phyloP scores from a whole-genome alignment of 2,329 filamentous ascomycete species.

The Aspergillus ustus region DNA sequence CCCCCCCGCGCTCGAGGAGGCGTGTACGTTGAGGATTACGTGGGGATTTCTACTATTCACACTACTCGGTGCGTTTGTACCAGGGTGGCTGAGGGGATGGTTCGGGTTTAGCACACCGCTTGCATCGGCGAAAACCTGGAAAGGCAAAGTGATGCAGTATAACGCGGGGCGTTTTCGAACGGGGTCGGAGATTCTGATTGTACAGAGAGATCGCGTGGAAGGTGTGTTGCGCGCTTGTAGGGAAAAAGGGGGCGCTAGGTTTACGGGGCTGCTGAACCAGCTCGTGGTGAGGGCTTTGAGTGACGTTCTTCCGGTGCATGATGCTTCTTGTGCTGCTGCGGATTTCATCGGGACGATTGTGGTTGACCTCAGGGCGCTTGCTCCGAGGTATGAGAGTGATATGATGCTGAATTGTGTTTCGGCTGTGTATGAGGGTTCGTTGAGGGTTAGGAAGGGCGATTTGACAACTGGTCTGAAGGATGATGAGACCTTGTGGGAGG shows the following conservation, averaged over 20 bases:
- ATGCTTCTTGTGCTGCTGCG: neutral
- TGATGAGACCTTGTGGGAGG: constrained; percentile 36
- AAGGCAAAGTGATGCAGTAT: constrained; percentile 5
- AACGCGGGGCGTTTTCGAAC: constrained; percentile 27
- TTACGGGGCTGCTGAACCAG: constrained; percentile 48
- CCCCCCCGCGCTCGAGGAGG: constrained; percentile 42
- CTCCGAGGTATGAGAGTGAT: constrained; percentile 30
- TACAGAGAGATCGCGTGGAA: constrained; percentile 30
- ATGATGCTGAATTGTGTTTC: constrained; percentile 43
- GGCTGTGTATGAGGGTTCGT: constrained; percentile 27
- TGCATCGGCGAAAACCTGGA: constrained; percentile 32
- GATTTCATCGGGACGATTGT: constrained; percentile 36
- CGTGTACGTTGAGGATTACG: constrained; percentile 44
- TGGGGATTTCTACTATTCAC: constrained; percentile 49
- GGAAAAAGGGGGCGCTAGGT: constrained; percentile 37
- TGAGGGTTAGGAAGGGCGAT: constrained; percentile 7
- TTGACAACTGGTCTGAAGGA: neutral
- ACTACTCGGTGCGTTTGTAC: constrained; percentile 42
- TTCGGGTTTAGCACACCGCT: constrained; percentile 29
- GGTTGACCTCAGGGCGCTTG: constrained; percentile 45
- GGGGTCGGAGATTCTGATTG: constrained; percentile 33
- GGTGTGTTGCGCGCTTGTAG: constrained; percentile 35
- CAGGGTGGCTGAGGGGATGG: constrained; percentile 33
- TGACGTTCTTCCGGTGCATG: constrained; percentile 16
- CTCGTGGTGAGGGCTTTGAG: constrained; percentile 43